These are phyloP conservation scores for Crithidia bombi DNA, from an alignment of 208 protist species.

Conservation along the genomic window DNA sequence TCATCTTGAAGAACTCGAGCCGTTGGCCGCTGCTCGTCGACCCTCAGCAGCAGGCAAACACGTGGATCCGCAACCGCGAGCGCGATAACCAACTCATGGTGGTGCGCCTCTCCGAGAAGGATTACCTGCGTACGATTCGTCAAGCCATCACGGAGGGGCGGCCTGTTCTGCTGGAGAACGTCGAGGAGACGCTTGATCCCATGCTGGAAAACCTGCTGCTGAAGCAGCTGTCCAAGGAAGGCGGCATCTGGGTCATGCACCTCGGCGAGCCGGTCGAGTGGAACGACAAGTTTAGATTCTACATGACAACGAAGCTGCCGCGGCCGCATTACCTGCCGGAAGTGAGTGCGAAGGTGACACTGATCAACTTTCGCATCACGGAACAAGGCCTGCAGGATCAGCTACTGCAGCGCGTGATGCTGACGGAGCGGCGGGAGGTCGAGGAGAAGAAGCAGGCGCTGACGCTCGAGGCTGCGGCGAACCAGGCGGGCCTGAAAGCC, in stretches of 20 bases:
- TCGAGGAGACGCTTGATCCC: conserved; percentile 97
- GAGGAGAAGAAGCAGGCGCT: conserved; percentile 96
- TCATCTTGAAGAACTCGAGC: conserved; percentile 91
- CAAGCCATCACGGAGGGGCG: conserved; percentile 93
- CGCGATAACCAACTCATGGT: conserved; percentile 84
- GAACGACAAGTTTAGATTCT: conserved; percentile 96
- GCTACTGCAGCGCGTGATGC: conserved; percentile 95
- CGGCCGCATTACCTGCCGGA: conserved; percentile 98
- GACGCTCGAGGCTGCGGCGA: conserved; percentile 91
- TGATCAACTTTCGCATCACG: conserved; percentile 98
- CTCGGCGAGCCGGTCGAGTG: conserved; percentile 97
- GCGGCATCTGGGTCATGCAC: conserved; percentile 90
- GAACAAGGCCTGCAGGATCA: conserved; percentile 96
- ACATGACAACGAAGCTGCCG: conserved; percentile 98
- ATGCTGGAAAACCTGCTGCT: conserved; percentile 97
- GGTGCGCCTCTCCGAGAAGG: conserved; percentile 77
- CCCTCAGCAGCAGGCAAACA: conserved; percentile 95
- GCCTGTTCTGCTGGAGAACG: conserved; percentile 96
- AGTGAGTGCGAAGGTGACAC: conserved; percentile 95
- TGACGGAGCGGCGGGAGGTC: conserved; percentile 94
- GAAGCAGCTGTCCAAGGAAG: conserved; percentile 93
- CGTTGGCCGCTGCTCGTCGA: conserved; percentile 95
- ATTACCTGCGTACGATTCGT: conserved; percentile 90
- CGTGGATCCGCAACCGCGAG: conserved; percentile 94
- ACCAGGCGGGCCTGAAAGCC: conserved; percentile 86